Evolutionary conservation across 352 stramenopile genomes (phyloP).

Genomic region (Globisporangium uncinulatum): DNA sequence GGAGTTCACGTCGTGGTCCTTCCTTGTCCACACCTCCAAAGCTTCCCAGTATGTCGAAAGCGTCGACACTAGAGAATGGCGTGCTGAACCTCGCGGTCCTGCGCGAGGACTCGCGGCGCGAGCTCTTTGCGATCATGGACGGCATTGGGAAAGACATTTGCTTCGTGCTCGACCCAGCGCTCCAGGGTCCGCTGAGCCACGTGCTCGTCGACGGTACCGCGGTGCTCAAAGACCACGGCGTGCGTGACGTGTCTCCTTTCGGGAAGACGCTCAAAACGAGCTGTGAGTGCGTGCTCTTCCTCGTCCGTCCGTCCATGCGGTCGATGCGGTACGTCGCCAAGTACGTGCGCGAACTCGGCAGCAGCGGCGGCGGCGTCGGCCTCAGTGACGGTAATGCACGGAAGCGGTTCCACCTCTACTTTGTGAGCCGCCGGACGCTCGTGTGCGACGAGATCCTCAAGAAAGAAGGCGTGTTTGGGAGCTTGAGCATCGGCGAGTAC

Average conservation of each 20-base stretch:
- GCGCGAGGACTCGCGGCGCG: slow-evolving; percentile 75
- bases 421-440: slow-evolving; percentile 87
- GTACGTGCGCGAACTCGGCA: slow-evolving; percentile 59
- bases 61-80: slow-evolving; percentile 74
- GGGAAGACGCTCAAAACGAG: slow-evolving; percentile 70
- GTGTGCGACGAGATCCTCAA: slow-evolving; percentile 90
- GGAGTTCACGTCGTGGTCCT: not conserved
- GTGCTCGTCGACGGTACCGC: slow-evolving; percentile 83
- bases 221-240: slow-evolving; percentile 81
- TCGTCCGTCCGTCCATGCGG: slow-evolving; percentile 73
- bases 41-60: slow-evolving; percentile 69
- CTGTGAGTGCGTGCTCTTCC: slow-evolving; percentile 88
- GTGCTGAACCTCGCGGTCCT: slow-evolving; percentile 84
- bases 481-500: slow-evolving; percentile 85
- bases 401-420: slow-evolving; percentile 87
- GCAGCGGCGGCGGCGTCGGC: slow-evolving; percentile 12
- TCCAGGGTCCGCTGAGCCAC: slow-evolving; percentile 80
- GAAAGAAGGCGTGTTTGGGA: slow-evolving; percentile 86
- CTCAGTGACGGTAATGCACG: slow-evolving; percentile 21
- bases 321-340: slow-evolving; percentile 80
- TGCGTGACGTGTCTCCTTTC: slow-evolving; percentile 83
- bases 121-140: slow-evolving; percentile 83
- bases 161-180: slow-evolving; percentile 80
- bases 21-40: not conserved
- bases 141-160: slow-evolving; percentile 83